phyloP scores from a whole-genome alignment of 2,329 filamentous ascomycete genomes.

The Gnomoniopsis sp. region DNA sequence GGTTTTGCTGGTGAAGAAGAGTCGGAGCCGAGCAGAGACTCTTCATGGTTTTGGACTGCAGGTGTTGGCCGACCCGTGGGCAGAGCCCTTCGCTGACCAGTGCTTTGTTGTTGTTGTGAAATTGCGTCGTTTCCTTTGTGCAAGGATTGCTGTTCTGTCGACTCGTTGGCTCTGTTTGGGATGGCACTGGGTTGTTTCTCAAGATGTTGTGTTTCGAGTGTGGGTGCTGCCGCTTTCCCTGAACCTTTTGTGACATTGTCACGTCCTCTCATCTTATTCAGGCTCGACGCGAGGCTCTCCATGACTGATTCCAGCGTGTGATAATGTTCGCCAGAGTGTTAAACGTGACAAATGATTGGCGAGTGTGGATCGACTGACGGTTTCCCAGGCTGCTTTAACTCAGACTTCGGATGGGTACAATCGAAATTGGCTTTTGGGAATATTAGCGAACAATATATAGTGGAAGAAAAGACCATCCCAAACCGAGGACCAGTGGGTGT shows the following conservation, averaged over 20 bases:
- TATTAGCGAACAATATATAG: no score
- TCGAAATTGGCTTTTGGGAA: no score
- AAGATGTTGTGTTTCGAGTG: neutral
- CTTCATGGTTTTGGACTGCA: conserved; percentile 10
- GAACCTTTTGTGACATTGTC: neutral
- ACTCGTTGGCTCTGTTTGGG: neutral
- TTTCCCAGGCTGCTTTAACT: no score
- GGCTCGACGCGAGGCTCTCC: neutral
- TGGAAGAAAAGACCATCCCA: neutral
- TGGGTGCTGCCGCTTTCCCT: neutral
- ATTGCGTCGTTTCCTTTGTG: neutral
- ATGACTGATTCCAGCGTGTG: neutral
- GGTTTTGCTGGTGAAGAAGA: neutral
- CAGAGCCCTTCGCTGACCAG: neutral
- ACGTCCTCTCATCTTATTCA: neutral
- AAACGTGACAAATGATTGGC: no score
- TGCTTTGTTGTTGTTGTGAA: neutral
- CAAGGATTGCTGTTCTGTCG: no score
- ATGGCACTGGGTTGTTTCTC: neutral
- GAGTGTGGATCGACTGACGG: no score
- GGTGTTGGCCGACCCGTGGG: neutral
- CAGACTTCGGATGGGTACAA: no score
- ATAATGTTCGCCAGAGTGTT: neutral
- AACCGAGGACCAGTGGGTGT: neutral
- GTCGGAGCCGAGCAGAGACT: neutral